A percentile compares a stretch with the other conserved stretches of the same genome.
Conservation (phyloP, 108 stramenopile species). For the Pseudonitzschia pungens region DNA sequence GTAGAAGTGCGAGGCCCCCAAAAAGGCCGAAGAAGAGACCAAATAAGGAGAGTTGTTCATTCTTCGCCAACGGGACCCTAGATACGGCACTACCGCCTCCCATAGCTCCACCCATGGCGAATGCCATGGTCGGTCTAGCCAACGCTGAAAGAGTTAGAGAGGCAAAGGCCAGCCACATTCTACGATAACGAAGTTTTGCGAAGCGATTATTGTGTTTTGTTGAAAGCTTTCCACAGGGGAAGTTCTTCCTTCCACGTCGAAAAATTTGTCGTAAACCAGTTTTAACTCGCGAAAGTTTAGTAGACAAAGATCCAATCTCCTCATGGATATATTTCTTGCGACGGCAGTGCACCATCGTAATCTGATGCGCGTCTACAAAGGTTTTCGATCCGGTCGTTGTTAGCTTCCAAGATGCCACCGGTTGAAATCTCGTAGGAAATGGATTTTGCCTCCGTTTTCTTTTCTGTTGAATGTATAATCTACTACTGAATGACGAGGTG, state of each 20-base stretch:
- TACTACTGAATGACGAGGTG: background rate
- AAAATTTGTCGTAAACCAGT: background rate
- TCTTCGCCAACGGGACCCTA: constrained; percentile 33
- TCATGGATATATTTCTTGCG: background rate
- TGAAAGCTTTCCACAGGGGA: background rate
- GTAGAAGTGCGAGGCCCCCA: constrained; percentile 69
- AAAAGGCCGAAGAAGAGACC: constrained; percentile 61
- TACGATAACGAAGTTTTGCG: background rate
- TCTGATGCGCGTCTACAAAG: background rate
- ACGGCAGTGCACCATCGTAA: background rate
- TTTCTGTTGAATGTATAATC: background rate
- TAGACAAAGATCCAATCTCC: background rate
- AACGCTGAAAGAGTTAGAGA: constrained; percentile 9
- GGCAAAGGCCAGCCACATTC: constrained; percentile 10
- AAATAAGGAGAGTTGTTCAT: constrained; percentile 38
- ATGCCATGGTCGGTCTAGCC: constrained; percentile 18
- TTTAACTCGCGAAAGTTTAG: background rate
- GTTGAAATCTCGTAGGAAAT: background rate
- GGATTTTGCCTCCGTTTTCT: background rate
- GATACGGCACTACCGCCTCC: constrained; percentile 25
- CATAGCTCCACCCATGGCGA: constrained; percentile 44
- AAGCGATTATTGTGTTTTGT: background rate
- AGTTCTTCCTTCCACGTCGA: background rate
- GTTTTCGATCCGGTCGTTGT: background rate
- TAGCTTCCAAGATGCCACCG: background rate